Evolutionary conservation across 768 basidiomycete genomes (phyloP).

Genomic region (Suillus paluster): DNA sequence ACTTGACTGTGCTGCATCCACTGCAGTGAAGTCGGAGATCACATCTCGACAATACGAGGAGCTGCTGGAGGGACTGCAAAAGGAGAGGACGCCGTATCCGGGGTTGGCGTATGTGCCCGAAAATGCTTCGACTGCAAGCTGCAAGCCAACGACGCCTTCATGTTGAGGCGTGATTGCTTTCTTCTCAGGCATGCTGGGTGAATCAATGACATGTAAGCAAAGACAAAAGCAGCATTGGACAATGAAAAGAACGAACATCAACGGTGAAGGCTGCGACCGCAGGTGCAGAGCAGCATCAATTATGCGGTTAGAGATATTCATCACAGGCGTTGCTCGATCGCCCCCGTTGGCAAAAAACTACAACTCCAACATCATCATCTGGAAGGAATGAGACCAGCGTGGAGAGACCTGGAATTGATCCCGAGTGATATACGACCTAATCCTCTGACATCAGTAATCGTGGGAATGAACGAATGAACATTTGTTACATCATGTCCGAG

Average conservation of each 20-base stretch:
- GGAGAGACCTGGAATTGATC: constrained; percentile 40
- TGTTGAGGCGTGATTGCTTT: background rate
- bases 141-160: background rate
- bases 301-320: constrained; percentile 19
- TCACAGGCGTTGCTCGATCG: constrained; percentile 18
- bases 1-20: constrained; percentile 22
- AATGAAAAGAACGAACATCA: constrained; percentile 12
- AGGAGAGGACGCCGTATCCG: constrained; percentile 42
- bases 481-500: constrained; percentile 44
- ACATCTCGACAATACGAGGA: constrained; percentile 29
- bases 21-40: constrained; percentile 30
- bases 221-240: background rate
- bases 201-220: background rate
- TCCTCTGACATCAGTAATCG: background rate
- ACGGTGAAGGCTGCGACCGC: background rate
- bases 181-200: background rate
- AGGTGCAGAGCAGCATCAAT: constrained; percentile 28
- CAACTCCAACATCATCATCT: constrained; percentile 38
- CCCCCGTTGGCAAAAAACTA: constrained; percentile 39
- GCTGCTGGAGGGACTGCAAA: constrained; percentile 36
- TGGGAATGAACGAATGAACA: background rate
- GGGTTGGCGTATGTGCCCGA: constrained; percentile 42
- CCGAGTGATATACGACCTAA: constrained; percentile 40
- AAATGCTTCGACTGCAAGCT: constrained; percentile 29
- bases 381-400: constrained; percentile 39